These are phyloP conservation scores for Kodamaea laetipori DNA, from an alignment of 805 yeast genomes.

Conservation along the genomic window DNA sequence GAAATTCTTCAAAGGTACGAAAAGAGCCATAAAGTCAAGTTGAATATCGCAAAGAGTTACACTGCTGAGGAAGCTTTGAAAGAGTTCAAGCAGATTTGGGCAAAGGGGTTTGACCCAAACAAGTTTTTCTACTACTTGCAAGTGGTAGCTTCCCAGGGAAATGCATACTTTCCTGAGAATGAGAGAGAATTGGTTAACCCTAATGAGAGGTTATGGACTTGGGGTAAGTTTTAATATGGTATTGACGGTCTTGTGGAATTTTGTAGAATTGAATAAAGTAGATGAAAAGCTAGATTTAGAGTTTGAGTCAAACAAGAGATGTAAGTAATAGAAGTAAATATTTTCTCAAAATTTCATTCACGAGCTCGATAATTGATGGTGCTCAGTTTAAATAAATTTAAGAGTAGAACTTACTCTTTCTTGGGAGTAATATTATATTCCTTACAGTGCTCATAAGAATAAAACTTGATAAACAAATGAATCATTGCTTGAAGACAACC, in stretches of 20 bases:
- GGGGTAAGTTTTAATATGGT: constrained; percentile 29
- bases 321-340: no score
- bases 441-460: no score
- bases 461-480: no score
- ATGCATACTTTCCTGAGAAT: constrained; percentile 32
- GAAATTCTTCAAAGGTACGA: constrained; percentile 46
- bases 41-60: constrained; percentile 14
- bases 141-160: constrained; percentile 39
- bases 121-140: constrained; percentile 43
- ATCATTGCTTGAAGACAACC: no score
- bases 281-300: no score
- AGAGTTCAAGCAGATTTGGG: constrained; percentile 31
- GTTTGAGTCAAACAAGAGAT: no score
- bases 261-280: no score
- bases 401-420: no score
- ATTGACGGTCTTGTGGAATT: neutral
- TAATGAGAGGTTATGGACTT: constrained; percentile 44
- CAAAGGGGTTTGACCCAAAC: constrained; percentile 29
- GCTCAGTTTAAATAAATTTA: no score
- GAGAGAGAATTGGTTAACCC: constrained; percentile 50
- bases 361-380: no score
- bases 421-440: no score
- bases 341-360: no score
- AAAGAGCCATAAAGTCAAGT: constrained; percentile 33
- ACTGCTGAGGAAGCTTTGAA: constrained; percentile 29